Conservation (phyloP, 1,139 yeast genomes). For the Kazachstania sp. region DNA sequence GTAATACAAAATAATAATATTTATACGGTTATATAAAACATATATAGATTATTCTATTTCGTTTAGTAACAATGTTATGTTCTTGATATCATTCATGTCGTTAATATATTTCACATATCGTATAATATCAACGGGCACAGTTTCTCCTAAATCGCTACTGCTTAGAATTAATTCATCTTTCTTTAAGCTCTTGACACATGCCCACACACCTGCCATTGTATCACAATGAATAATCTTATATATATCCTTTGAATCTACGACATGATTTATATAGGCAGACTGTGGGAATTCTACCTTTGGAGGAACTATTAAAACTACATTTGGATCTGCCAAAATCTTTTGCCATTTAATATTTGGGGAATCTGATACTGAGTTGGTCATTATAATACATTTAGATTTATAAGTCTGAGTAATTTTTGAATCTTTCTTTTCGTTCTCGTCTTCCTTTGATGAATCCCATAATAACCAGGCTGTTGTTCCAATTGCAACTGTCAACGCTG, state of each 20-base stretch:
- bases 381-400: conserved; percentile 12
- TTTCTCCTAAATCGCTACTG: conserved; percentile 26
- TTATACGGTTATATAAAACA: background rate
- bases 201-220: conserved; percentile 36
- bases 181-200: conserved; percentile 36
- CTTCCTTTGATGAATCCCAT: conserved; percentile 1
- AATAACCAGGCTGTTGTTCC: conserved; percentile 6
- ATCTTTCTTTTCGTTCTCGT: background rate
- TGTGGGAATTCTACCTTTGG: conserved; percentile 14
- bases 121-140: conserved; percentile 27
- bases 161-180: conserved; percentile 31
- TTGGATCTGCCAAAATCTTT: conserved; percentile 16
- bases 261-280: background rate
- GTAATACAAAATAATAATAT: conserved; percentile 8
- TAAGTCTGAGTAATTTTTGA: background rate
- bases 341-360: conserved; percentile 17
- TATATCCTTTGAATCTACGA: conserved; percentile 4
- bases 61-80: background rate
- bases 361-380: conserved; percentile 12
- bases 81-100: conserved; percentile 7
- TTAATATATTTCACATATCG: conserved; percentile 26
- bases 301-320: conserved; percentile 17
- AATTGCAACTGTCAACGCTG: conserved; percentile 5
- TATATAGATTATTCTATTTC: background rate
- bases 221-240: conserved; percentile 34